Evolutionary conservation across 345 rosid genomes (phyloP), one percentile per base, ranked within the genome.

Genomic region (Eucalyptus cloeziana): DNA sequence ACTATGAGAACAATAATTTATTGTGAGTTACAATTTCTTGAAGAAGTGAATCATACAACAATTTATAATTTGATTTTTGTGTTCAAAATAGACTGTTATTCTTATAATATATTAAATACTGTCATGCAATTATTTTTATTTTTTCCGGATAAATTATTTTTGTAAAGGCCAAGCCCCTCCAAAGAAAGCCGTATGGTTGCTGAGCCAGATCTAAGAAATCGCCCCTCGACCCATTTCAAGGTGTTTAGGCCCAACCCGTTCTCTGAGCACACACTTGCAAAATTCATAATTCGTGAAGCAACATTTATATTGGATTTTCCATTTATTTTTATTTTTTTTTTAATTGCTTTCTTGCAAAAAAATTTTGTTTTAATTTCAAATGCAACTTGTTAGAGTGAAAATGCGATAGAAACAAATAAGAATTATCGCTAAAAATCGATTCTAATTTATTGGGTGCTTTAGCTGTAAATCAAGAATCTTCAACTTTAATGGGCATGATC

Each of bases 1-100:
- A 7, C 0, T 3, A 1, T 52, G 10, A 52, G 4, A 52, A 52
- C 19, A 52, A 52, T 52, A 52, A 52, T 52, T 0, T 52, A 19
- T 0, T 0, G 1, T 7, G 5, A 52, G 4, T 0, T 52, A 52
- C 2, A 52, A 52, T 0, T 19, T 17, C 4, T 52, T 17, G 1
- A 17, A 52, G 4, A 52, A 52, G 4, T 7, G 10, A 1, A 0
- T 52, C 10, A 19, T 1, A 3, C 9, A 3, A 52, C 0, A 52
- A 52, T 19, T 19, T 19, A 52, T 0, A 52, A 19, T 19, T 19
- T n/a, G n/a, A 52, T 52, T 52, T 52, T 0, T 19, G 2, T n/a
- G 1, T 52, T 52, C 0, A 7, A 0, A 52, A 52, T 52, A 52
- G 2, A 52, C 1, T 1, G 3, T 52, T 52, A 19, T 52, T 52